Conservation (phyloP, 495 filamentous ascomycete species). For the Aspergillus affinis region DNA sequence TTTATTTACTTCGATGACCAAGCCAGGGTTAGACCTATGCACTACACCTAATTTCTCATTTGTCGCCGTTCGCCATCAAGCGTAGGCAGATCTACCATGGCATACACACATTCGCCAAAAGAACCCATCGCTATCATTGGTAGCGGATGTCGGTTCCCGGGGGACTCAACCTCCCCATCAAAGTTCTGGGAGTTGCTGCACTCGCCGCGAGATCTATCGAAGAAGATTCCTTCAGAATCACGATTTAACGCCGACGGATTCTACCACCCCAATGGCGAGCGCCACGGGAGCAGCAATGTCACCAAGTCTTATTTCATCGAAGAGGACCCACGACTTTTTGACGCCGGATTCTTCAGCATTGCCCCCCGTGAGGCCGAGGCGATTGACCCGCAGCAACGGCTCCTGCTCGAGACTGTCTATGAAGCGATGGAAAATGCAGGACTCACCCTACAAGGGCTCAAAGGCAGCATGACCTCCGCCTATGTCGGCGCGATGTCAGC, state of each 20-base stretch:
- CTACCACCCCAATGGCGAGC: constrained; percentile 36
- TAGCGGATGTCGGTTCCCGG: constrained; percentile 24
- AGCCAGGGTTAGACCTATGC: no score
- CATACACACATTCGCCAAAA: constrained; percentile 3
- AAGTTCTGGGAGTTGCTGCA: constrained; percentile 30
- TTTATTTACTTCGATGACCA: no score
- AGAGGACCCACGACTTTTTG: constrained; percentile 54
- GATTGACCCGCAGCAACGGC: constrained; percentile 50
- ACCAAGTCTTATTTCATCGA: constrained; percentile 44
- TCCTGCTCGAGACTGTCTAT: constrained; percentile 44
- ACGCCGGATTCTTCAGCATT: constrained; percentile 53
- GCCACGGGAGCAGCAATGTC: constrained; percentile 31
- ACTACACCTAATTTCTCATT: no score
- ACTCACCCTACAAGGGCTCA: constrained; percentile 37
- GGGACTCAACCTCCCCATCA: constrained; percentile 19
- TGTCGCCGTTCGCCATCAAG: no score
- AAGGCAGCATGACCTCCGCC: constrained; percentile 45
- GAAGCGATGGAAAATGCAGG: constrained; percentile 52
- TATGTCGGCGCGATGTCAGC: constrained; percentile 41
- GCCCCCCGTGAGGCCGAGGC: constrained; percentile 42
- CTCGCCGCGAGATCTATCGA: constrained; percentile 18
- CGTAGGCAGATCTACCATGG: no score
- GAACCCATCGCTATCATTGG: constrained; percentile 28
- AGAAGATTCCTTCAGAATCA: constrained; percentile 21
- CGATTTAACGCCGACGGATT: constrained; percentile 48